phyloP scores from a whole-genome alignment of 2,329 filamentous ascomycete species.

The Aspergillus sp. region DNA sequence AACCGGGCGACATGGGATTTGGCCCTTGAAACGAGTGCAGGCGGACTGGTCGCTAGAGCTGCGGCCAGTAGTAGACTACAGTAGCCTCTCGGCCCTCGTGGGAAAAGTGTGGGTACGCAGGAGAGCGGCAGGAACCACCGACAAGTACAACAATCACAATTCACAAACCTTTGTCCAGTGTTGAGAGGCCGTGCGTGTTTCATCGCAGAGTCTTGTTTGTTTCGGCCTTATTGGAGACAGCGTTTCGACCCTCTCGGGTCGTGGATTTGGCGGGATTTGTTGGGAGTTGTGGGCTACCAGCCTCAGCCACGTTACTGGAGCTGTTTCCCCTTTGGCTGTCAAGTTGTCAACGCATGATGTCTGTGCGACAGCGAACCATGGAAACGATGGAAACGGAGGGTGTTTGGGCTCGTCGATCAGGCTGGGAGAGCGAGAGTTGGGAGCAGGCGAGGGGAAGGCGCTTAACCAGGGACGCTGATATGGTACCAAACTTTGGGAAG shows the following conservation, averaged over 20 bases:
- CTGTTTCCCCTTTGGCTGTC: neutral
- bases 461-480: slow-evolving; percentile 18
- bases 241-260: neutral
- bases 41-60: neutral
- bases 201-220: slow-evolving; percentile 1
- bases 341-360: no score
- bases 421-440: neutral
- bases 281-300: neutral
- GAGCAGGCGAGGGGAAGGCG: slow-evolving; percentile 8
- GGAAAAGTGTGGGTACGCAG: neutral
- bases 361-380: neutral
- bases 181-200: neutral
- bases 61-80: neutral
- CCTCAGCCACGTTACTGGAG: neutral
- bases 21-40: neutral
- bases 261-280: slow-evolving; percentile 1
- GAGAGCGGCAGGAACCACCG: neutral
- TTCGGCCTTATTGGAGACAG: neutral
- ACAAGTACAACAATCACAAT: neutral
- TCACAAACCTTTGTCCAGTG: neutral
- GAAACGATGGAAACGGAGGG: neutral
- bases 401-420: neutral
- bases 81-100: slow-evolving; percentile 7
- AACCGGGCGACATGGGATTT: neutral
- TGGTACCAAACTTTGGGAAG: slow-evolving; percentile 15